Conservation (phyloP, 306 rosid species). For the Prunus mira region DNA sequence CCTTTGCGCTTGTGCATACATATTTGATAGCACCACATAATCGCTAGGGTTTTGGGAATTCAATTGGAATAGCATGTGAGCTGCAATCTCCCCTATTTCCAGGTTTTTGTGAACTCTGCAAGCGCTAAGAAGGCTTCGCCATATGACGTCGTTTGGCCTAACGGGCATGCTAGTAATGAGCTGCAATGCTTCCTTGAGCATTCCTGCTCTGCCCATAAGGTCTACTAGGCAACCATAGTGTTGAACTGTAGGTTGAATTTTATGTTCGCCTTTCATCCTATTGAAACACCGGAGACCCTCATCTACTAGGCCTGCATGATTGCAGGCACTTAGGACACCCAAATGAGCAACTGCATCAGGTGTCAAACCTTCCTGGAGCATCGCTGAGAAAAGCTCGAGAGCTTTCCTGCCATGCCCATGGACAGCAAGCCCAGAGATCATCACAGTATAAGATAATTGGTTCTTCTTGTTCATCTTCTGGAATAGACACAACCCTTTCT, state of each 20-base stretch:
- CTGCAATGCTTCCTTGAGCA: conserved; percentile 62
- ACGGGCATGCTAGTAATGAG: conserved; percentile 54
- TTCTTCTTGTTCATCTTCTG: conserved; percentile 61
- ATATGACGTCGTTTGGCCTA: conserved; percentile 58
- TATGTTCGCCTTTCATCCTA: conserved; percentile 55
- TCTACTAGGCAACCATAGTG: conserved; percentile 88
- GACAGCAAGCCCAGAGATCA: conserved; percentile 77
- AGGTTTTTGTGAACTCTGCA: conserved; percentile 65
- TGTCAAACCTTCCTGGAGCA: conserved; percentile 58
- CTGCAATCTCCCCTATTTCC: conserved; percentile 61
- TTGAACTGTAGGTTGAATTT: conserved; percentile 58
- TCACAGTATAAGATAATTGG: conserved; percentile 57
- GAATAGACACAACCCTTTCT: conserved; percentile 53
- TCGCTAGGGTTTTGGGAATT: conserved; percentile 54
- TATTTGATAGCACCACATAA: conserved; percentile 60
- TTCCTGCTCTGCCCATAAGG: conserved; percentile 69
- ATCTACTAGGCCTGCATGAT: conserved; percentile 64
- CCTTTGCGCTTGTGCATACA: conserved; percentile 61
- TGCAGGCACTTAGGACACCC: conserved; percentile 68
- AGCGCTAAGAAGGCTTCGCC: conserved; percentile 85
- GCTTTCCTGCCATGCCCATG: conserved; percentile 80
- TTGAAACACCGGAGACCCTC: conserved; percentile 59
- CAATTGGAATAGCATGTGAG: conserved; percentile 43
- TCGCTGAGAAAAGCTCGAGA: conserved; percentile 51
- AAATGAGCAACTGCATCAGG: conserved; percentile 70